Base-by-base conservation (phyloP, 2,329 filamentous ascomycete species). In the Paramyrothecium roridum region DNA sequence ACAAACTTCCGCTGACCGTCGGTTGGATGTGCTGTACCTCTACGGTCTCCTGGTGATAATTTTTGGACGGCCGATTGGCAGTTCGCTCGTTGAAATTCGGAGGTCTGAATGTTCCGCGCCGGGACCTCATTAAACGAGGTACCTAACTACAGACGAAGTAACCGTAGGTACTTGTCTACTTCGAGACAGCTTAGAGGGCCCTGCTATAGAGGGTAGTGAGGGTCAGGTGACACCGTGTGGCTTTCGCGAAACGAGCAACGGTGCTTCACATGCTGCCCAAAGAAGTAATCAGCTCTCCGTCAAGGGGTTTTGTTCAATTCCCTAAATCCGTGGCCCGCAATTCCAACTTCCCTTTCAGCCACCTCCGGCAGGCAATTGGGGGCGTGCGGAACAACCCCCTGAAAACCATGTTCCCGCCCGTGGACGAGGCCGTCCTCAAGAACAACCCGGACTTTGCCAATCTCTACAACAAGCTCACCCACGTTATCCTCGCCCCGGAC, bases 391-490 rank as follows among this genome's bases (percentile, higher is more conserved):
- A n/a, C n/a, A n/a, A n/a, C n/a, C n/a, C n/a, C 19, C 55, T 6
- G 13, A 55, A 37, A 54, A 67, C 19, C 16, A 86, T 86, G 82
- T 69, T 87, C 2, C 84, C 84, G 0, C 83, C 82, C 0, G 69
- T 87, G 10, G 83, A 87, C 20, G 74, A 80, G 10, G 61, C 75
- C 0, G 71, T 87, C 19, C 67, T 88, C 1, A 68, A 77, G 52
- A 76, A 73, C 56, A 87, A 87, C 59, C 84, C 84, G 0, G 76
- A 81, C 21, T 88, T 87, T 62, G 80, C 81, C n/a, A 73, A 75
- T 34, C 75, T 88, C 6, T 83, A 87, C 67, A 74, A 70, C 17
- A 80, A 75, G 13, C 72, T 88, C 48, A 81, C 79, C 8, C 79
- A 75, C 1, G 73, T 73, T 2, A 67, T 86, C 23, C 75, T 88